Evolutionary conservation across 106 monocot species (phyloP).

Genomic region (Acorus gramineus): DNA sequence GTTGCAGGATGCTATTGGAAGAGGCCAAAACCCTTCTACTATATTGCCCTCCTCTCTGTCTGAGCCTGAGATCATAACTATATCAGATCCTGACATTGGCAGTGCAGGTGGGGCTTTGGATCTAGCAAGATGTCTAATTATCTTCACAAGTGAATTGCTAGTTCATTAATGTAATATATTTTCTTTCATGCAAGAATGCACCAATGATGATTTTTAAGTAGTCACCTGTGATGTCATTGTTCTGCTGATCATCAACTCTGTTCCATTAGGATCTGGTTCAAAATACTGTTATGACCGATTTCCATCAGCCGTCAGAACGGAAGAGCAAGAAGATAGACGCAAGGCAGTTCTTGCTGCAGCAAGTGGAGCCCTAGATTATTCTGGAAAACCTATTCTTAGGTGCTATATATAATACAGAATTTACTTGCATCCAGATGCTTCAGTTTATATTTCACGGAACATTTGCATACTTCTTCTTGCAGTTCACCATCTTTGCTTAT

Average conservation of each 20-base stretch:
- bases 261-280: conserved; percentile 18
- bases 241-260: background rate
- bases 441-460: background rate
- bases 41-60: conserved; percentile 52
- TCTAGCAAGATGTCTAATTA: too few species aligned
- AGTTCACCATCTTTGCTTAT: conserved; percentile 43
- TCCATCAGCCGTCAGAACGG: conserved; percentile 73
- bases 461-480: background rate
- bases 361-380: conserved; percentile 38
- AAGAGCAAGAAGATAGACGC: conserved; percentile 89
- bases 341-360: conserved; percentile 56
- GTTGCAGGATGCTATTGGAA: conserved; percentile 94
- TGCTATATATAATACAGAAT: conserved; percentile 5
- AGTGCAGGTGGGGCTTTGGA: conserved; percentile 23
- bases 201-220: background rate
- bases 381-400: conserved; percentile 44
- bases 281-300: conserved; percentile 59
- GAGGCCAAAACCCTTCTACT: conserved; percentile 64
- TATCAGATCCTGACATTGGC: conserved; percentile 50
- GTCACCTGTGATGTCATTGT: background rate
- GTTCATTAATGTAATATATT: too few species aligned
- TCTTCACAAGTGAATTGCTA: too few species aligned
- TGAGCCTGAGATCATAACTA: conserved; percentile 82
- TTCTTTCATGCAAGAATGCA: too few species aligned
- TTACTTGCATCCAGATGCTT: too few species aligned